Conservation (phyloP, 2,329 filamentous ascomycete genomes). For the Metarhizium brunneum region DNA sequence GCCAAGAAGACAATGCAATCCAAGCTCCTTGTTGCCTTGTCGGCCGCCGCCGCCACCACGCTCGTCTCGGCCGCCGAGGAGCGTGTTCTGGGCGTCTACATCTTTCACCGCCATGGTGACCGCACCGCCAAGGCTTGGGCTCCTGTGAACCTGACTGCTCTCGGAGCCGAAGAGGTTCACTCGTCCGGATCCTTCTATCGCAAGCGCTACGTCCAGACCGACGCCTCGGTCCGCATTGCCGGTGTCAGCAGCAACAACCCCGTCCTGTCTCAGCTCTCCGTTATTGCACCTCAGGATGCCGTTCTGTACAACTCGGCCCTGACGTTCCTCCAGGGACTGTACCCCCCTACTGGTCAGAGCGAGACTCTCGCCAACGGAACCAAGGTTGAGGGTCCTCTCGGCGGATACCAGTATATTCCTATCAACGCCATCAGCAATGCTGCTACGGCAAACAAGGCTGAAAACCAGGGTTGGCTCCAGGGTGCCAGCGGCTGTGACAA, state of each 20-base stretch:
- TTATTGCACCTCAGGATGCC: slow-evolving; percentile 62
- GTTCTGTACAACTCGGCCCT: slow-evolving; percentile 74
- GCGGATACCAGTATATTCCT: slow-evolving; percentile 78
- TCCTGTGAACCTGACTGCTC: slow-evolving; percentile 64
- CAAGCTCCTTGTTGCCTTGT: slow-evolving; percentile 26
- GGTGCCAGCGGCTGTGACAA: slow-evolving; percentile 47
- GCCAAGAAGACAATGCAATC: slow-evolving; percentile 24
- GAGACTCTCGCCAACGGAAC: slow-evolving; percentile 65
- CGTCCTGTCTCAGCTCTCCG: slow-evolving; percentile 59
- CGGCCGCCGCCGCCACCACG: slow-evolving; percentile 4
- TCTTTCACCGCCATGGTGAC: slow-evolving; percentile 88
- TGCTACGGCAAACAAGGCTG: slow-evolving; percentile 44
- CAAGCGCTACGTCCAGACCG: slow-evolving; percentile 58
- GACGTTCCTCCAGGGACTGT: slow-evolving; percentile 77
- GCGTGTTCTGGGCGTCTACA: slow-evolving; percentile 70
- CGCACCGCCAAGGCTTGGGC: slow-evolving; percentile 68
- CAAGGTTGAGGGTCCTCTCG: slow-evolving; percentile 55
- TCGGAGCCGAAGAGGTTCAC: slow-evolving; percentile 71
- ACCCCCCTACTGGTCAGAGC: slow-evolving; percentile 59
- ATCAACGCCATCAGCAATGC: slow-evolving; percentile 51
- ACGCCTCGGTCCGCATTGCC: slow-evolving; percentile 48
- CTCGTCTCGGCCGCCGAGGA: slow-evolving; percentile 36
- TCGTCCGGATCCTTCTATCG: slow-evolving; percentile 68
- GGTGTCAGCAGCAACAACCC: slow-evolving; percentile 59
- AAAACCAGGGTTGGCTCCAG: slow-evolving; percentile 50